These are phyloP conservation scores for Cyberlindnera sargentensis DNA, from an alignment of 805 yeast genomes.

Conservation along the genomic window DNA sequence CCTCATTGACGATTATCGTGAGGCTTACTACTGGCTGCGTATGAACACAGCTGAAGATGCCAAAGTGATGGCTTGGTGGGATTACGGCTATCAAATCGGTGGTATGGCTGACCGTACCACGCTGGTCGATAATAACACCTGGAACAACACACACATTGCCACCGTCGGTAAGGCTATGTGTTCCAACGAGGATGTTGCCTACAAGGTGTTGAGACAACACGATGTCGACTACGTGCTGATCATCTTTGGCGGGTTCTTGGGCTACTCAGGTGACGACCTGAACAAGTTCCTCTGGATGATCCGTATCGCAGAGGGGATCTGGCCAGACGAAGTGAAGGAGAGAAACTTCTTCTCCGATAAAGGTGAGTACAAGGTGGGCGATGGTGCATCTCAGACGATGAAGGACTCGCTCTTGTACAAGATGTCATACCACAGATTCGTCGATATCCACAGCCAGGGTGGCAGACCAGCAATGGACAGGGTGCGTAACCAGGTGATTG, in stretches of 20 bases:
- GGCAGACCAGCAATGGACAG: slow-evolving; percentile 64
- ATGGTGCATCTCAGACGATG: slow-evolving; percentile 78
- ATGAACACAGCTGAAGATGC: slow-evolving; percentile 97
- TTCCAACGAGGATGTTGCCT: slow-evolving; percentile 79
- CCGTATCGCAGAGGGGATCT: slow-evolving; percentile 95
- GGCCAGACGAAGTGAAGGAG: slow-evolving; percentile 98
- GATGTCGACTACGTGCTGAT: slow-evolving; percentile 94
- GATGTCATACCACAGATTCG: slow-evolving; percentile 83
- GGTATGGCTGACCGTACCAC: slow-evolving; percentile 99
- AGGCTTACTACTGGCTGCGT: slow-evolving; percentile 97
- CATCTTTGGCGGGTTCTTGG: slow-evolving; percentile 90
- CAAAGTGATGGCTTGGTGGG: slow-evolving; percentile 99
- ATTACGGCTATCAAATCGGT: slow-evolving; percentile 98
- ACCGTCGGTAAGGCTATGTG: slow-evolving; percentile 98
- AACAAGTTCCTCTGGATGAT: slow-evolving; percentile 99
- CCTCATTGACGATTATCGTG: slow-evolving; percentile 94
- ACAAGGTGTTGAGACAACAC: slow-evolving; percentile 78
- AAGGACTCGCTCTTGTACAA: slow-evolving; percentile 88
- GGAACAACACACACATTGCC: slow-evolving; percentile 99
- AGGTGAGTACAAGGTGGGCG: slow-evolving; percentile 88
- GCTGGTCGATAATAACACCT: slow-evolving; percentile 95
- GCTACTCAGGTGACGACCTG: slow-evolving; percentile 93
- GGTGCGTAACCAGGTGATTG: slow-evolving; percentile 79
- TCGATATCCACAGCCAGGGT: slow-evolving; percentile 49
- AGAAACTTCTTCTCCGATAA: slow-evolving; percentile 72